Percentiles rank a stretch among this genome's conserved stretches.
Evolutionary conservation across 1,139 yeast genomes (phyloP).

Genomic region (Spathaspora sp.): DNA sequence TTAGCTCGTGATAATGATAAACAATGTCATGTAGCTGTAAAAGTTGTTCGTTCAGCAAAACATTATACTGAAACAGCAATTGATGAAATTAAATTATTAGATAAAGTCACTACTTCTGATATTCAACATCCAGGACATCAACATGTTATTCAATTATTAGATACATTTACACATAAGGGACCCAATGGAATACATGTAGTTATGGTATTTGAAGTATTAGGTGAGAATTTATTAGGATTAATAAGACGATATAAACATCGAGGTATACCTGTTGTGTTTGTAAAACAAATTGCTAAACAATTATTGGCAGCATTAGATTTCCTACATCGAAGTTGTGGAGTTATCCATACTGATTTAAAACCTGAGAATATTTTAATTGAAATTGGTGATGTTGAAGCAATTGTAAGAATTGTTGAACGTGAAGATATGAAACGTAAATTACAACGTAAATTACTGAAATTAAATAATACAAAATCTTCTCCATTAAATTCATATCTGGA

Average conservation of each 20-base stretch:
- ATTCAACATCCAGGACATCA: conserved; percentile 63
- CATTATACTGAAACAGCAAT: conserved; percentile 83
- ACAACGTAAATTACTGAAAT: conserved; percentile 35
- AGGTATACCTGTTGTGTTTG: conserved; percentile 73
- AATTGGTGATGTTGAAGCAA: conserved; percentile 72
- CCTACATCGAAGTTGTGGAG: conserved; percentile 82
- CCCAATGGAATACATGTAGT: conserved; percentile 78
- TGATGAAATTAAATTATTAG: conserved; percentile 74
- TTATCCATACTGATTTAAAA: conserved; percentile 85
- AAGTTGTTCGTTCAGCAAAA: conserved; percentile 75
- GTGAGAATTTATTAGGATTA: conserved; percentile 74
- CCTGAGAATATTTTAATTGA: conserved; percentile 88
- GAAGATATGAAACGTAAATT: conserved; percentile 51
- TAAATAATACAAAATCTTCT: conserved; percentile 18
- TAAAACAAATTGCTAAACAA: conserved; percentile 80
- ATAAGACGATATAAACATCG: conserved; percentile 67
- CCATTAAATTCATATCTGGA: conserved; percentile 17
- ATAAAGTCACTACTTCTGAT: conserved; percentile 44
- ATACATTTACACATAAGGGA: conserved; percentile 66
- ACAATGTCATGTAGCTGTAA: conserved; percentile 73
- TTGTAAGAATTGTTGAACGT: conserved; percentile 57
- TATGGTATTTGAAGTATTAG: conserved; percentile 88
- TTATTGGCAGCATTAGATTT: conserved; percentile 75
- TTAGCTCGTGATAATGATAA: conserved; percentile 53
- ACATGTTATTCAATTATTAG: conserved; percentile 64